These are phyloP conservation scores for Cryptosporidium meleagridis DNA, from an alignment of 169 alveolate species.

Conservation along the genomic window DNA sequence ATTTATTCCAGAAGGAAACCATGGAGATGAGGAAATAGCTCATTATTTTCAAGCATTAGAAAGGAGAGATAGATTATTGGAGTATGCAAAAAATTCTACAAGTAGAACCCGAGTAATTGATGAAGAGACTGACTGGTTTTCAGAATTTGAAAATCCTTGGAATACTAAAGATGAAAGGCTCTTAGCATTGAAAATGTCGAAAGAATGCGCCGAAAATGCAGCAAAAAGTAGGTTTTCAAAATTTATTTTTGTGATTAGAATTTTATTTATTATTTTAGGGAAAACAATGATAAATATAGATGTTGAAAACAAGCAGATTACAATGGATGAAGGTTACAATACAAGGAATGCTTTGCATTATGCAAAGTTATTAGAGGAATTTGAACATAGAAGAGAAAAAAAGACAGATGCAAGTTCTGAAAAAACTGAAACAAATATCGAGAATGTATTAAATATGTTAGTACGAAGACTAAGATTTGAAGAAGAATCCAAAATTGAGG, in stretches of 20 bases:
- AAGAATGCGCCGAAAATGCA: conserved; percentile 7
- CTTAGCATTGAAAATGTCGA: conserved; percentile 49
- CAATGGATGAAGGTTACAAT: conserved; percentile 46
- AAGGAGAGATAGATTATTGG: conserved; percentile 22
- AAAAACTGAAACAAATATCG: not conserved
- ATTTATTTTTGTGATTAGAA: not conserved
- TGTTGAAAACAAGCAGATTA: conserved; percentile 21
- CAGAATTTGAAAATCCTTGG: conserved; percentile 76
- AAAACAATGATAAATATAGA: conserved; percentile 66
- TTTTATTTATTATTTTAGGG: not conserved
- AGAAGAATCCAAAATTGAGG: not conserved
- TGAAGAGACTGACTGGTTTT: conserved; percentile 68
- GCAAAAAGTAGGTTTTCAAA: conserved; percentile 41
- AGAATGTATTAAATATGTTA: conserved; percentile 10
- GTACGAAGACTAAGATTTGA: not conserved
- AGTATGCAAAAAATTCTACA: conserved; percentile 24
- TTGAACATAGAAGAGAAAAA: conserved; percentile 22
- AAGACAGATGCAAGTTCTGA: not conserved
- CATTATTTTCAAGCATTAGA: conserved; percentile 56
- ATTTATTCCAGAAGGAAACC: not conserved
- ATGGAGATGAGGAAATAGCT: conserved; percentile 35
- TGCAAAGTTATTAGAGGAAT: conserved; percentile 35
- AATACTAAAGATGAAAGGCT: conserved; percentile 45
- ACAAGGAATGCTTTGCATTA: conserved; percentile 12
- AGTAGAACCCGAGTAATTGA: conserved; percentile 61